These are phyloP conservation scores for Plenodomus lindquistii DNA, from an alignment of 2,329 filamentous ascomycete species.

Conservation along the genomic window DNA sequence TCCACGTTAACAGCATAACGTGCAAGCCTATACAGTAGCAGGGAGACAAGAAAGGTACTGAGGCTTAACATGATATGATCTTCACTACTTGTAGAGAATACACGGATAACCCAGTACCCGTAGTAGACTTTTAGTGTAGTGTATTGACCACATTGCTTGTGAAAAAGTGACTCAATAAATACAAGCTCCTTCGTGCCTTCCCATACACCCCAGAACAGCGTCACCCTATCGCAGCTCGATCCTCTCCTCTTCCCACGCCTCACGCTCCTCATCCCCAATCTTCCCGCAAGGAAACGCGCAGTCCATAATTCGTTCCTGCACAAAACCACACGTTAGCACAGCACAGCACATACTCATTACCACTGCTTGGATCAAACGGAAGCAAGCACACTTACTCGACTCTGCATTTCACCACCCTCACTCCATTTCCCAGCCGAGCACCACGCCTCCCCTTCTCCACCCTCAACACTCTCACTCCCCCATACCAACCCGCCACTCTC, in stretches of 20 bases:
- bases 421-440: conserved; percentile 12
- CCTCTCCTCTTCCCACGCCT: conserved; percentile 1
- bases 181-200: too few relatives aligned
- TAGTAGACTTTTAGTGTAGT: too few relatives aligned
- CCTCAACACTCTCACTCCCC: conserved; percentile 1
- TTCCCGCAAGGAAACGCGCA: conserved; percentile 16
- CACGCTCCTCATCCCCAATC: conserved; percentile 6
- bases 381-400: conserved; percentile 15
- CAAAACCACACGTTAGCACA: conserved; percentile 1
- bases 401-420: conserved; percentile 1
- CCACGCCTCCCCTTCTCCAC: conserved; percentile 3
- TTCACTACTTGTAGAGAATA: too few relatives aligned
- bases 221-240: conserved; percentile 8
- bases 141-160: too few relatives aligned
- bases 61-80: too few relatives aligned
- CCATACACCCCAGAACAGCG: too few relatives aligned
- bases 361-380: too few relatives aligned
- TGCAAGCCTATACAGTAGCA: too few relatives aligned
- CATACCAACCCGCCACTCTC: conserved; percentile 6
- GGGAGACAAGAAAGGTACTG: too few relatives aligned
- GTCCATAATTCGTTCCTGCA: conserved; percentile 14
- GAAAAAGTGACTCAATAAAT: too few relatives aligned
- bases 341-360: background rate
- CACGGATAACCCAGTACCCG: too few relatives aligned
- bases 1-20: too few relatives aligned